Evolutionary conservation across 1,284 basidiomycete species (phyloP), one percentile per base, ranked within the genome.

Genomic region (Prillingera fragicola): DNA sequence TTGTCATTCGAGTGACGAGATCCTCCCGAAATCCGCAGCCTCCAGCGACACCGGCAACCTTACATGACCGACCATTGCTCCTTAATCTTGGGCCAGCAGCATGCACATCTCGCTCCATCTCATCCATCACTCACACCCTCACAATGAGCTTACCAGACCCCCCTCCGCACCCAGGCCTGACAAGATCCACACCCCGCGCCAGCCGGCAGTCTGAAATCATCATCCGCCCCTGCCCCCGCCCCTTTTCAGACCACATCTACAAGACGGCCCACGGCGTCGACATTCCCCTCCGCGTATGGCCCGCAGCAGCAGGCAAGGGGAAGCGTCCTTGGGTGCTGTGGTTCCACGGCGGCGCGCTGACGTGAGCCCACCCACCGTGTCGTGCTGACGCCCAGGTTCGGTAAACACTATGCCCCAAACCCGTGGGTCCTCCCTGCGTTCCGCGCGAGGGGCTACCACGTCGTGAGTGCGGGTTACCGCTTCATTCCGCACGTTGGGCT

Each of bases 401-500:
- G 55, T 19, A 55, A 54, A 22, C 43, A 39, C 38, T 43, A 36
- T 1, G 41, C 39, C 8, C 44, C 48, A 22, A 57, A 55, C 12
- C 29, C 54, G 9, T 62, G 57, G 59, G 42, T 65, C 3, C 24
- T 50, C 15, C 52, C 41, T n/a, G 57, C 53, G 2, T 62, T 65
- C 43, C 32, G 21, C 2, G 29, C 37, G 10, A 18, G 39, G 2
- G 54, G 52, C 2, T 65, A 58, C 37, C 56, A 57, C 27, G 50
- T 65, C 33, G 57, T 63, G 17, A 62, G 60, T 4, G 53, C 57
- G 4, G 56, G 50, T 3, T 63, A 63, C 49, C 50, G 63, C 5
- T 53, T 58, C 26, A 45, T 47, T 22, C 63, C 63, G 4, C 54
- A 63, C 19, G 59, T 52, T 10, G 15, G n/a, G 9, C 19, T 63